Evolutionary conservation across 495 filamentous ascomycete genomes (phyloP).

Genomic region (Penicillium mononematosum): DNA sequence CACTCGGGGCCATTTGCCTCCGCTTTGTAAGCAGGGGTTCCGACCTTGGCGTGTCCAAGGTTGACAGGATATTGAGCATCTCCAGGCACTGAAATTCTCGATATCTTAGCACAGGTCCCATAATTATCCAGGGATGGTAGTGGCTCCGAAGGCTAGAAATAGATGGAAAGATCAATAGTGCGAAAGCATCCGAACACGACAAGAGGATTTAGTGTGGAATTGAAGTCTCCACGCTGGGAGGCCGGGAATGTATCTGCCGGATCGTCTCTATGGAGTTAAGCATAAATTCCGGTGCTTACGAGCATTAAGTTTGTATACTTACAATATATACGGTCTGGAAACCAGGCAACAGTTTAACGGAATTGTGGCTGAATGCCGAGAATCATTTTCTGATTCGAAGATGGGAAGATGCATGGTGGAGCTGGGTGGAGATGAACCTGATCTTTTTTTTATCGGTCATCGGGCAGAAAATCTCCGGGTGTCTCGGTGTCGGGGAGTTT

Average conservation of each 20-base stretch:
- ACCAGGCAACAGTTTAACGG: constrained; percentile 11
- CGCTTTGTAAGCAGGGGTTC: neutral
- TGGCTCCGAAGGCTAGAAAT: neutral
- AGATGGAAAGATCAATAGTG: constrained; percentile 9
- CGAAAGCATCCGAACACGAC: constrained; percentile 2
- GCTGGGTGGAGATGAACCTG: neutral
- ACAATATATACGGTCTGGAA: constrained; percentile 1
- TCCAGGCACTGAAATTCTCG: neutral
- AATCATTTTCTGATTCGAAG: neutral
- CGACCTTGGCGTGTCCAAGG: too few relatives aligned
- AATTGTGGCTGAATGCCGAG: constrained; percentile 20
- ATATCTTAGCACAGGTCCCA: neutral
- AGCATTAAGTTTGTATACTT: constrained; percentile 16
- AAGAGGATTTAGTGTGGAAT: neutral
- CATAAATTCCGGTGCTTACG: constrained; percentile 2
- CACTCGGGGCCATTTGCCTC: neutral
- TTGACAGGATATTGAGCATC: neutral
- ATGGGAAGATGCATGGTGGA: neutral
- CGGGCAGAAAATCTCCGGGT: constrained; percentile 1
- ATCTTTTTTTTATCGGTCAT: neutral
- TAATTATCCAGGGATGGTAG: neutral
- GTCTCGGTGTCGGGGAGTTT: neutral
- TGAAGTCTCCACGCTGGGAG: neutral
- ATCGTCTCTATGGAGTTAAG: constrained; percentile 12
- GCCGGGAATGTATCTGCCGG: constrained; percentile 1